Evolutionary conservation across 495 filamentous ascomycete genomes (phyloP), one percentile per base, ranked within the genome.

Genomic region (Glarea lozoyensis): DNA sequence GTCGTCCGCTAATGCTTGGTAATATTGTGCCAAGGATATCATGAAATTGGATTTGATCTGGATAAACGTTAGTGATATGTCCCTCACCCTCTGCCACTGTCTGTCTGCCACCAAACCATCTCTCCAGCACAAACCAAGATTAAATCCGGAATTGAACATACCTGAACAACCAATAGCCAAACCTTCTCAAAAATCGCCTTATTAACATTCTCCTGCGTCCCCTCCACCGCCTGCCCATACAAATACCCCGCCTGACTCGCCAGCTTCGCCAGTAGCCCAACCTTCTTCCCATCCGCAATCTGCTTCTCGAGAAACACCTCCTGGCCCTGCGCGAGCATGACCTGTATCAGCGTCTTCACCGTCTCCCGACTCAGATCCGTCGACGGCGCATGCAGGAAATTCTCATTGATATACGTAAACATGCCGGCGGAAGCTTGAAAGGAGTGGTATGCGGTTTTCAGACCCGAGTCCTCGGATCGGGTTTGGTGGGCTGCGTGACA

Each of bases 321-420:
- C 58, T 98, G 92, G 0, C 81, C 89, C 63, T 98, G 92, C 6
- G 90, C 93, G 29, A 98, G 73, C 71, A 88, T 96, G 45, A 97
- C 76, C 39, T 78, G 76, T 57, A 98, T 97, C 46, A 98, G 61
- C 1, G 88, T 88, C 64, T 94, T 95, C 46, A 98, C 86, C 2
- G 92, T 97, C 12, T 97, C 88, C 46, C 89, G 72, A 59, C 89
- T 95, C 24, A 98, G 65, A 56, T 98, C 92, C 19, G 85, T 92
- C 9, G 88, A 95, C 2, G 92, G 92, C 24, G 92, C 92, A 57
- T 98, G 93, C 30, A 96, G 67, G 63, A 98, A 98, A 64, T 98
- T 97, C 65, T 97, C 89, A 61, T 97, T 98, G 67, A 98, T 97
- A 55, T 98, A 98, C 15, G 88, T 96, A 63, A 97, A 98, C 92